Evolutionary conservation across 176 grass and related monocot genomes (phyloP), one percentile per base, ranked within the genome.

Genomic region (bread wheat (Triticum aestivum)): DNA sequence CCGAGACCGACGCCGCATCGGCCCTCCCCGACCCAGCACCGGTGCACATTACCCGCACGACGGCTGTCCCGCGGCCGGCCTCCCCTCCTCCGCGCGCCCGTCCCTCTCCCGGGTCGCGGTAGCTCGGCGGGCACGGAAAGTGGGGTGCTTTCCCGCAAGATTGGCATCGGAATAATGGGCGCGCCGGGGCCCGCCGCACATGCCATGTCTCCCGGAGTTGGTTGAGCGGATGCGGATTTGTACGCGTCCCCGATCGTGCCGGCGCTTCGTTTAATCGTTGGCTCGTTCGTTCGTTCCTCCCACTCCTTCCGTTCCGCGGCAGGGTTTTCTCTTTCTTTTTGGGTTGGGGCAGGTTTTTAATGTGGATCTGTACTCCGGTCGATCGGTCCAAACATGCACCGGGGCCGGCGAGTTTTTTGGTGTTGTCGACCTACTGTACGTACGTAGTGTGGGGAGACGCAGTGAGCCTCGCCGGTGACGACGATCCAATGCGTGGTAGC

Each of bases 111-210:
- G 6, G 51, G 14, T 12, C 51, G 79, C 12, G 41, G 87, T 49
- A 42, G 73, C 20, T 85, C 54, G 61, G 68, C 81, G 35, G 81
- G 69, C 61, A 66, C 11, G 72, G 65, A 51, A 11, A 30, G 80
- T 70, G 80, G 86, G 84, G 42, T 58, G 56, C 89, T 87, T 83
- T 79, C 84, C 80, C 73, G 37, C 74, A 24, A 84, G 85, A 84
- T 87, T 84, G 80, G 75, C 89, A 91, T 87, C 75, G 66, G 65
- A 84, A 91, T 80, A 84, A 80, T 84, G 80, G 42, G 13, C 29
- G 63, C 68, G 89, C 64, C 58, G 32, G 83, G 88, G 73, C 38
- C 70, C 11, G 45, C 75, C 10, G 85, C 89, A 91, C 81, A 87
- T 91, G 89, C 76, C 85, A 17, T 91, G 75, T 84, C 21, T 37